These are phyloP conservation scores for Tricholoma hemisulphureum DNA, from an alignment of 768 basidiomycete species.

Conservation along the genomic window DNA sequence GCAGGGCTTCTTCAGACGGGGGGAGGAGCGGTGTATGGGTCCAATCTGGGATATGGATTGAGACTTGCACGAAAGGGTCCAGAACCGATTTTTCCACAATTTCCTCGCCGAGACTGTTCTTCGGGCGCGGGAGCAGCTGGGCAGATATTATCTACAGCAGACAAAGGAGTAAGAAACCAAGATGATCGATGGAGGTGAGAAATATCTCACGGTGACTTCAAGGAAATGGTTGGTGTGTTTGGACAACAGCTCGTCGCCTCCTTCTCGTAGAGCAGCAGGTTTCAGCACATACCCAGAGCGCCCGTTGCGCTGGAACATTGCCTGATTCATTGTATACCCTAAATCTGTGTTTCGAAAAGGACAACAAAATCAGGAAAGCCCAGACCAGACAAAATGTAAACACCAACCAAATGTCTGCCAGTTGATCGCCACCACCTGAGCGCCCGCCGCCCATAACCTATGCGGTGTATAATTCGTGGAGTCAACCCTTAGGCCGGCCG, in stretches of 20 bases:
- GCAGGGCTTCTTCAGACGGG: conserved; percentile 7
- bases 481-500: conserved; percentile 75
- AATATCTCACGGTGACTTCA: conserved; percentile 54
- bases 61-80: conserved; percentile 82
- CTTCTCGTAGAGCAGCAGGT: conserved; percentile 69
- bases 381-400: neutral
- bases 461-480: conserved; percentile 90
- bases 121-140: conserved; percentile 81
- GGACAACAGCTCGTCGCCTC: conserved; percentile 56
- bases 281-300: conserved; percentile 88
- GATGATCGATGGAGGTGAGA: neutral
- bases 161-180: neutral
- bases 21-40: conserved; percentile 29
- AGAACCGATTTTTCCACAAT: conserved; percentile 51
- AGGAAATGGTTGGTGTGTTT: conserved; percentile 58
- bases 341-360: conserved; percentile 52
- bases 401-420: conserved; percentile 90
- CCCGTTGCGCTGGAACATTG: conserved; percentile 94
- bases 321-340: conserved; percentile 89
- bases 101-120: conserved; percentile 60
- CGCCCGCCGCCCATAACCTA: conserved; percentile 85
- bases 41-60: conserved; percentile 78
- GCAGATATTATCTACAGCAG: conserved; percentile 64
- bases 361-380: neutral
- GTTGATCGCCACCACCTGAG: conserved; percentile 90